These are phyloP conservation scores for Nicotiana knightiana DNA, from an alignment of 257 asterid species.

Conservation along the genomic window DNA sequence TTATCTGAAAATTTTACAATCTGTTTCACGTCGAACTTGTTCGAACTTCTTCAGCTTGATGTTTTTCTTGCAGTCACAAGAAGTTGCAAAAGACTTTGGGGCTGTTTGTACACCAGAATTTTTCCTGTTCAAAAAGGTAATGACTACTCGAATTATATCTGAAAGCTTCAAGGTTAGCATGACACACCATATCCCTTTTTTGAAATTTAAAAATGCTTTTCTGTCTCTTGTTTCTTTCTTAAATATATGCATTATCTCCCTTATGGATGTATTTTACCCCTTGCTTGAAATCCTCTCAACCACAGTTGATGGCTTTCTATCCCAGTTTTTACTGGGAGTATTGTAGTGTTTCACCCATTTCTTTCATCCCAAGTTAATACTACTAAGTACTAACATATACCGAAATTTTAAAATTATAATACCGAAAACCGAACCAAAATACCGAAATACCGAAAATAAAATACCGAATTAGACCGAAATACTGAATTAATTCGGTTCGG, in stretches of 20 bases:
- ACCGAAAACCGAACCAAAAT: too few species aligned
- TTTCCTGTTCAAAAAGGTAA: conserved; percentile 84
- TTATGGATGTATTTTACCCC: not conserved
- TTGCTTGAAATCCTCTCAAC: not conserved
- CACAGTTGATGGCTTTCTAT: not conserved
- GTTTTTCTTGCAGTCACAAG: conserved; percentile 55
- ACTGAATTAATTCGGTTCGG: too few species aligned
- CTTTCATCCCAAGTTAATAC: not conserved
- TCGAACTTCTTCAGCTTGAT: conserved; percentile 10
- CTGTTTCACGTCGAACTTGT: not conserved
- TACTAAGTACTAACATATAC: not conserved
- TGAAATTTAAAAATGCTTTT: not conserved
- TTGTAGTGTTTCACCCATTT: not conserved
- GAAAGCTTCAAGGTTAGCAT: not conserved
- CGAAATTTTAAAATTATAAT: too few species aligned
- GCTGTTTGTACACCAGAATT: conserved; percentile 97
- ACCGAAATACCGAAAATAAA: too few species aligned
- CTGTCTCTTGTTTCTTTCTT: not conserved
- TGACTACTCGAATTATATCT: not conserved
- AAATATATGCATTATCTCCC: not conserved
- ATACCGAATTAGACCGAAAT: too few species aligned
- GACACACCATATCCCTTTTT: not conserved
- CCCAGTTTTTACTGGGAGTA: not conserved
- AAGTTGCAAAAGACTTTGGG: conserved; percentile 79
- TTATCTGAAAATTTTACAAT: not conserved